phyloP scores from a whole-genome alignment of 2,329 filamentous ascomycete genomes.

The Neonectria magnoliae region DNA sequence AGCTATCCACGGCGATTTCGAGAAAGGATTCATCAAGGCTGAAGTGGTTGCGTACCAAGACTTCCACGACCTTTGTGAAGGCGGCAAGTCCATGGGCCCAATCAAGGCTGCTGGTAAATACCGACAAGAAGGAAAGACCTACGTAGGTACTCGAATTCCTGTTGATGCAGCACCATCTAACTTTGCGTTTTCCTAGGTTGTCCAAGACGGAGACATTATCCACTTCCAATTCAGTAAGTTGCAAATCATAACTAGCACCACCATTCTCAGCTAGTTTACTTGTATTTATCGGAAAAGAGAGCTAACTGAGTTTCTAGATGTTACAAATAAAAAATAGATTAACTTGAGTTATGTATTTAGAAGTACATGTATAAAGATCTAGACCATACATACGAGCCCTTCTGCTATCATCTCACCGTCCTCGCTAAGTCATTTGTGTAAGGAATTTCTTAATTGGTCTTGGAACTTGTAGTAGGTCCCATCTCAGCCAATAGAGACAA shows the following conservation, averaged over 20 bases:
- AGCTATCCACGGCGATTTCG: constrained; percentile 55
- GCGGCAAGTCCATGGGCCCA: constrained; percentile 55
- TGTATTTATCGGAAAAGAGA: not conserved
- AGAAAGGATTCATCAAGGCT: constrained; percentile 57
- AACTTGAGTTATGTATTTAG: not conserved
- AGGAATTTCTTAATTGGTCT: no score
- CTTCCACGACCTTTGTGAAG: constrained; percentile 55
- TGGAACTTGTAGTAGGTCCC: no score
- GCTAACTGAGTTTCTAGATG: constrained; percentile 29
- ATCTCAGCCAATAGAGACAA: no score
- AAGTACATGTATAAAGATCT: not conserved
- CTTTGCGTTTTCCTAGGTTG: constrained; percentile 40
- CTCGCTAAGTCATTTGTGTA: no score
- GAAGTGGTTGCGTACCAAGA: constrained; percentile 58
- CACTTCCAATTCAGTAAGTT: constrained; percentile 57
- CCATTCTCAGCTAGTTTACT: not conserved
- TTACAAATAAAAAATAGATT: constrained; percentile 38
- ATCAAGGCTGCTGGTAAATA: constrained; percentile 59
- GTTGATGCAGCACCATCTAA: constrained; percentile 30
- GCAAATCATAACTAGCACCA: not conserved
- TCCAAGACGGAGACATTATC: constrained; percentile 56
- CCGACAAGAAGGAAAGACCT: constrained; percentile 56
- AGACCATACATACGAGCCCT: not conserved
- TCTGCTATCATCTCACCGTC: no score
- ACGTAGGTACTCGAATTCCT: constrained; percentile 42